Evolutionary conservation across 2,329 filamentous ascomycete genomes (phyloP).

Genomic region (Colletotrichum simmondsii): DNA sequence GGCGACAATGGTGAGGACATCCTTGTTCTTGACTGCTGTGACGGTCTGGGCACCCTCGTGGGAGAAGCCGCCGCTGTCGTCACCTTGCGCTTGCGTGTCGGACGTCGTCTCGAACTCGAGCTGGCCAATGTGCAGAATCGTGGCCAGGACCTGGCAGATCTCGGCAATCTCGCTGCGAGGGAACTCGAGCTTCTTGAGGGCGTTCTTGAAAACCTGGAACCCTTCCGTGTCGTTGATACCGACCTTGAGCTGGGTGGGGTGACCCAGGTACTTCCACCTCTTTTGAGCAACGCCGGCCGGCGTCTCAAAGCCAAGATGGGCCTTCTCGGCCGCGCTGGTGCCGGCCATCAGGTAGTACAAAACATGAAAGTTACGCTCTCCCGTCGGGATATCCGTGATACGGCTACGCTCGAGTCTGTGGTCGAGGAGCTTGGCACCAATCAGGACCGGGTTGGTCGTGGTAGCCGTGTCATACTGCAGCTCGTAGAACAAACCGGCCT

Average conservation of each 20-base stretch:
- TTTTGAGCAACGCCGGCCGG: slow-evolving; percentile 67
- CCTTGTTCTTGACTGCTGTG: slow-evolving; percentile 93
- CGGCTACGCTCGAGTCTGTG: slow-evolving; percentile 93
- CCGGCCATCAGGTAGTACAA: slow-evolving; percentile 95
- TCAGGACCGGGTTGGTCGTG: slow-evolving; percentile 84
- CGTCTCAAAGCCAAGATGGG: slow-evolving; percentile 77
- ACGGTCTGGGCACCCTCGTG: slow-evolving; percentile 90
- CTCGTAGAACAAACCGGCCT: slow-evolving; percentile 94
- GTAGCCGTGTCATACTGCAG: slow-evolving; percentile 95
- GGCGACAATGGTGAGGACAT: slow-evolving; percentile 84
- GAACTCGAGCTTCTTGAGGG: slow-evolving; percentile 93
- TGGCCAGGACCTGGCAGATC: slow-evolving; percentile 93
- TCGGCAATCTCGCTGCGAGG: slow-evolving; percentile 93
- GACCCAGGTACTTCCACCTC: slow-evolving; percentile 95
- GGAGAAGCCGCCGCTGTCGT: slow-evolving; percentile 96
- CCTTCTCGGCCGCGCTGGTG: slow-evolving; percentile 89
- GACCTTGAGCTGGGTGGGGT: slow-evolving; percentile 96
- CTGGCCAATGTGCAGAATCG: slow-evolving; percentile 97
- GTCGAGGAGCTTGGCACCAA: slow-evolving; percentile 94
- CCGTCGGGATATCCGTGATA: slow-evolving; percentile 91
- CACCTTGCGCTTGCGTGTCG: slow-evolving; percentile 80
- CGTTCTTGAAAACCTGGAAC: slow-evolving; percentile 97
- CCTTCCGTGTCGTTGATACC: slow-evolving; percentile 96
- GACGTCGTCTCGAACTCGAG: slow-evolving; percentile 90
- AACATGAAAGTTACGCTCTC: slow-evolving; percentile 95